Conservation (phyloP, 352 stramenopile genomes). For the Globisporangium spinosum region DNA sequence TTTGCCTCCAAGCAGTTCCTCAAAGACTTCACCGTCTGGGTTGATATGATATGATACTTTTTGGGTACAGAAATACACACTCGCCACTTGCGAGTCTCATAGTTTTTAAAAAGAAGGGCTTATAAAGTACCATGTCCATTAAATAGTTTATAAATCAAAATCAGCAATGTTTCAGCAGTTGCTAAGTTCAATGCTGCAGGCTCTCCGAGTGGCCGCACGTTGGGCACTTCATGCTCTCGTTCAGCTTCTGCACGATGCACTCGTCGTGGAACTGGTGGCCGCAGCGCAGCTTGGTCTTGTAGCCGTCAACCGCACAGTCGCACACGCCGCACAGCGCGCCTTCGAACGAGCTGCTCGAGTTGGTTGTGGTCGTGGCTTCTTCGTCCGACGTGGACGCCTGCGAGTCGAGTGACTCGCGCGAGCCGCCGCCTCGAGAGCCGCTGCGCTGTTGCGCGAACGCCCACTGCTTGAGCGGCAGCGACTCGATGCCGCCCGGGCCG, state of each 20-base stretch:
- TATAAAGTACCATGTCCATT: conserved; percentile 4
- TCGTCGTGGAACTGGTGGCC: conserved; percentile 52
- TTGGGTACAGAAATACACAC: not conserved
- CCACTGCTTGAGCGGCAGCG: conserved; percentile 29
- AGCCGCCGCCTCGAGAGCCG: conserved; percentile 4
- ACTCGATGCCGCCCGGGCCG: conserved; percentile 9
- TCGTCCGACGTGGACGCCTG: conserved; percentile 22
- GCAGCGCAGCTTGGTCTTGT: conserved; percentile 29
- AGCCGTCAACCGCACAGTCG: conserved; percentile 16
- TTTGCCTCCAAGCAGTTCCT: not conserved
- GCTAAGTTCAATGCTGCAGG: not conserved
- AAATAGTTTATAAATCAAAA: conserved; percentile 3
- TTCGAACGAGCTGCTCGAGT: not conserved
- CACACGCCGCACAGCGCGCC: conserved; percentile 23
- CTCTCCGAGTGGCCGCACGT: conserved; percentile 23
- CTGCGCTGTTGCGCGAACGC: conserved; percentile 22
- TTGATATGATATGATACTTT: not conserved
- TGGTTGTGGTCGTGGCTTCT: conserved; percentile 9
- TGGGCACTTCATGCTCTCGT: conserved; percentile 35
- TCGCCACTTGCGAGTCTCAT: not conserved
- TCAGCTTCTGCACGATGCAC: conserved; percentile 42
- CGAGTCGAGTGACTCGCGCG: conserved; percentile 22
- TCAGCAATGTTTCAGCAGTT: not conserved
- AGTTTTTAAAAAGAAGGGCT: not conserved
- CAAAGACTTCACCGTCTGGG: not conserved